Base-by-base conservation (phyloP, 73 alveolate species). In the Strombidium stylifer region DNA sequence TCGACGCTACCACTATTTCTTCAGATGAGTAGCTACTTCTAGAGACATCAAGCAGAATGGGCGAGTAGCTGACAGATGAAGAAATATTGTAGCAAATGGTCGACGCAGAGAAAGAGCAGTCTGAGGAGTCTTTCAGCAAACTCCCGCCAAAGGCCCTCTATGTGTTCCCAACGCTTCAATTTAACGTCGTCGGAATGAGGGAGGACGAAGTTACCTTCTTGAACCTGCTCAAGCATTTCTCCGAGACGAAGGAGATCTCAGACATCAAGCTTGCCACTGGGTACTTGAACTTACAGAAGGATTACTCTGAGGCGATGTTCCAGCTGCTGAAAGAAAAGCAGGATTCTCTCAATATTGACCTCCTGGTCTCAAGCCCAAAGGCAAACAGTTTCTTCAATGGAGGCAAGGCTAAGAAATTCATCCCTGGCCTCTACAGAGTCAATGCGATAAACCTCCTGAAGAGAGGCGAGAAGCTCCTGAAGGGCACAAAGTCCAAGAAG, bases 311-410 rank as follows among this genome's bases (percentile, higher is more conserved):
- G n/a, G n/a, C n/a, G 11, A 34, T 45, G 25, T 42, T 67, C 28
- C 32, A 62, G 1, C 16, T 44, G 24, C 64, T 80, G 24, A 49
- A 46, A 16, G 19, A 50, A 28, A 24, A 73, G 18, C 70, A 20
- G 34, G 52, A 39, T 21, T 45, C n/a, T n/a, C n/a, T 54, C 59
- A 56, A 24, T 32, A 50, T 56, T 18, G 76, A 62, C 4, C 19
- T 76, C 28, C 72, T 84, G 16, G 55, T 81, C 4, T 73, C 85
- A 0, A 51, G 90, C 40, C 94, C 94, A 6, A 28, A 57, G 12
- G 90, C 90, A 0, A 84, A 84, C 42, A 87, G 94, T 14, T 84
- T 84, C 61, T 69, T 67, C 57, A 78, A 68, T 28, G 86, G 81
- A 20, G 89, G 83, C 4, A 48, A 53, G 34, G 24, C 59, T 25